A percentile compares a stretch with the other conserved stretches of the same genome.
Evolutionary conservation across 345 rosid species (phyloP).

Genomic region (Pelargonium nanum): DNA sequence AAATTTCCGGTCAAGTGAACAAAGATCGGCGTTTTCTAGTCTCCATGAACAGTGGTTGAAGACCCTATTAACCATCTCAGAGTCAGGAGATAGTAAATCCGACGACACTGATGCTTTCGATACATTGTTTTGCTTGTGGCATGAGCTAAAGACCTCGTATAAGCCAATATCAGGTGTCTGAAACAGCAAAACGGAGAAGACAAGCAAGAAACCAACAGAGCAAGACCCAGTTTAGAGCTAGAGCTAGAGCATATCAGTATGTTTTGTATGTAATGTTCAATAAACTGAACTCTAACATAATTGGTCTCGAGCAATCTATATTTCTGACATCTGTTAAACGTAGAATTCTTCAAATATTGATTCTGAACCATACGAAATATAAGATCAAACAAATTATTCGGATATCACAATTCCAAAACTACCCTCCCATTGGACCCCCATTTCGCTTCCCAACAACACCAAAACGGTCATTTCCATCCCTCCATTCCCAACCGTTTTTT

Average conservation of each 20-base stretch:
- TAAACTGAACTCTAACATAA: no score
- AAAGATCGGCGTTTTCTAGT: conserved; percentile 72
- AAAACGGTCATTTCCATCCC: background rate
- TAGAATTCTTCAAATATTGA: background rate
- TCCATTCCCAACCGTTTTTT: conserved; percentile 8
- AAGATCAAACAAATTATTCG: no score
- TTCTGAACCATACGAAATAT: no score
- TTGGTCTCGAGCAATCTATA: no score
- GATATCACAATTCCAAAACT: background rate
- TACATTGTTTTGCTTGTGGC: conserved; percentile 73
- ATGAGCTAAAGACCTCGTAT: conserved; percentile 42
- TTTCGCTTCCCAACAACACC: background rate
- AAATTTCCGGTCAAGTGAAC: conserved; percentile 68
- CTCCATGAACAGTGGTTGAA: conserved; percentile 87
- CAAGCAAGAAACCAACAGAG: no score
- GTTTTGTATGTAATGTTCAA: background rate
- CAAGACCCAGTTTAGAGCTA: no score
- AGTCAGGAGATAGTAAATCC: conserved; percentile 7
- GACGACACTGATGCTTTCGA: conserved; percentile 48
- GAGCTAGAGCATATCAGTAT: no score
- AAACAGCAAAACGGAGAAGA: no score
- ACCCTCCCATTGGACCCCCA: background rate
- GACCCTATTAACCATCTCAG: conserved; percentile 33
- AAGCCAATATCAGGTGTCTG: background rate
- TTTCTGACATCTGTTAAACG: background rate